Evolutionary conservation across 2,329 filamentous ascomycete genomes (phyloP).

Genomic region (Emmonsiellopsis sp.): DNA sequence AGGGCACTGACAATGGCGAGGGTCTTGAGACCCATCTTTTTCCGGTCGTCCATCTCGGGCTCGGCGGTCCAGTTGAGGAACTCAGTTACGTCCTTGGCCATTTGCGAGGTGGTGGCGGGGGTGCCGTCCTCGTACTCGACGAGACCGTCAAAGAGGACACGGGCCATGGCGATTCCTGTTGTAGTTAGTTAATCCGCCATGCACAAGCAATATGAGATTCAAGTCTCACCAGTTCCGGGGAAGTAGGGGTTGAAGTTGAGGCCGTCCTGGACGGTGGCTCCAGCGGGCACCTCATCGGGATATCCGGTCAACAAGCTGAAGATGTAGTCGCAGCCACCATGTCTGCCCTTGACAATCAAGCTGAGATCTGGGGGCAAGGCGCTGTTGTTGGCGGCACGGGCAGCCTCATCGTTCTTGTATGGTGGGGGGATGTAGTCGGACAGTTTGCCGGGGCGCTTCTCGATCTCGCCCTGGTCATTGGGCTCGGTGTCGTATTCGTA

Average conservation of each 20-base stretch:
- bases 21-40: constrained; percentile 99
- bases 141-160: constrained; percentile 93
- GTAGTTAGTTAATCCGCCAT: neutral
- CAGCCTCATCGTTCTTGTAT: constrained; percentile 99
- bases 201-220: neutral
- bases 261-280: constrained; percentile 72
- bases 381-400: constrained; percentile 95
- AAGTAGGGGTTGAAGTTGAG: constrained; percentile 99
- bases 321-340: constrained; percentile 98
- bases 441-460: constrained; percentile 97
- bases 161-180: constrained; percentile 81
- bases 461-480: constrained; percentile 94
- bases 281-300: constrained; percentile 89
- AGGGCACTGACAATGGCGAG: constrained; percentile 69
- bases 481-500: constrained; percentile 98
- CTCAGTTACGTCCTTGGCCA: constrained; percentile 98
- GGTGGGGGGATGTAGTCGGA: constrained; percentile 92
- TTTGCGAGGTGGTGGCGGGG: constrained; percentile 89
- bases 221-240: constrained; percentile 70
- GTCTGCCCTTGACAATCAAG: constrained; percentile 93
- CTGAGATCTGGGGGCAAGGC: constrained; percentile 95
- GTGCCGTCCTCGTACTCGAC: constrained; percentile 98
- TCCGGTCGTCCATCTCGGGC: constrained; percentile 98
- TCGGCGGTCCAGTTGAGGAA: constrained; percentile 99
- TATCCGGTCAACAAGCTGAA: constrained; percentile 96